Evolutionary conservation across 2,329 filamentous ascomycete genomes (phyloP).

Genomic region (Microsporum ferrugineum): DNA sequence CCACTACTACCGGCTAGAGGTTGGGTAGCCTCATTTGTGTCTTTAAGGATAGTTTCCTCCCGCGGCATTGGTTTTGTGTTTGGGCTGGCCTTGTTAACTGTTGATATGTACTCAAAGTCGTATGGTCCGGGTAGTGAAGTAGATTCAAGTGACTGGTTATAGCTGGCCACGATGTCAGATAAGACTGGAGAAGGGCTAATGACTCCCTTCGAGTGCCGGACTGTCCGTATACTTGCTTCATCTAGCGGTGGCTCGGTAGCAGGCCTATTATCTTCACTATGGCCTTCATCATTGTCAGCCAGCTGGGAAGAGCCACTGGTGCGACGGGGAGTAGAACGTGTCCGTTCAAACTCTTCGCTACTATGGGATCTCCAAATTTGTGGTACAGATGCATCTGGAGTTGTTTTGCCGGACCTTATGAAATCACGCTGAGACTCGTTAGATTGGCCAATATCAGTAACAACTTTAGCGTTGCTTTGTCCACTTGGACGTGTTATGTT

Average conservation of each 20-base stretch:
- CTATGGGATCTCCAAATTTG: neutral
- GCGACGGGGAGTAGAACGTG: neutral
- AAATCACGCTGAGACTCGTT: conserved; percentile 8
- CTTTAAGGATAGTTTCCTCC: neutral
- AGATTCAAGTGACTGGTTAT: neutral
- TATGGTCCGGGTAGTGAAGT: neutral
- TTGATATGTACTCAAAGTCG: neutral
- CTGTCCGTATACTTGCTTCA: neutral
- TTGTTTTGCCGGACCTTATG: neutral
- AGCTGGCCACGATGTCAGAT: neutral
- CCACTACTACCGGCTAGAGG: neutral
- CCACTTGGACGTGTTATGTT: neutral
- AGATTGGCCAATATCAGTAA: conserved; percentile 19
- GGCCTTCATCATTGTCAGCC: no score
- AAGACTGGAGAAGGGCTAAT: neutral
- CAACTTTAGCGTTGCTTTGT: conserved; percentile 11
- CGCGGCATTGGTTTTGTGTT: neutral
- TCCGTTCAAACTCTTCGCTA: neutral
- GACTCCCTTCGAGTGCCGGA: neutral
- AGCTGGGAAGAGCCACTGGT: neutral
- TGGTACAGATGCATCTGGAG: neutral
- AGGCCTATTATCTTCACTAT: neutral
- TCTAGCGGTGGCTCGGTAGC: neutral
- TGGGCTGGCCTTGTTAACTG: neutral
- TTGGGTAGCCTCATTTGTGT: neutral